Base-by-base conservation (phyloP, 2,329 filamentous ascomycete genomes). In the Xylariales sp. region DNA sequence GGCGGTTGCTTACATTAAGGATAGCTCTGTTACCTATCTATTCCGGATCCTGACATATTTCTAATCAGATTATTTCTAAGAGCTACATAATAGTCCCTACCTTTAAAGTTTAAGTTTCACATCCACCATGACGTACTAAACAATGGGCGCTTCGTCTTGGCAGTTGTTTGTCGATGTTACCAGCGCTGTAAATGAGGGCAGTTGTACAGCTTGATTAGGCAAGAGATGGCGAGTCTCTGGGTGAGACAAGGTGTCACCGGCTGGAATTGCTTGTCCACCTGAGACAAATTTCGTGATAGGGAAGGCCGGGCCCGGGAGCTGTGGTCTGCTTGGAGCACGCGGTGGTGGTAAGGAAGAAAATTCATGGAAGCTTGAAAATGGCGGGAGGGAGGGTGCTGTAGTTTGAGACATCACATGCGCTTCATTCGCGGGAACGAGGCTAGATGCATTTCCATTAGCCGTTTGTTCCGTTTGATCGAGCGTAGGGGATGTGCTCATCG, bases 171-270 rank as follows among this genome's bases (percentile, higher is more conserved):
- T 30, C 7, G 46, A 50, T 30, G 0, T 34, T n/a, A 60, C 3
- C 8, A 60, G 32, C 46, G 43, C 57, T 7, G 12, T 7, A 28
- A 60, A 60, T 6, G 57, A 52, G 46, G 57, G 46, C 12, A 59
- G 6, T 28, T n/a, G 8, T 16, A 34, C 3, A 12, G 6, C 16
- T 4, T 32, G 28, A 32, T 7, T 28, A 5, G 23, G 10, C 3
- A 7, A 30, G 16, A 6, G 12, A n/a, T 4, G 16, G 1, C 10
- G 9, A 30, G 10, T 52, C 14, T 30, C 48, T 8, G 32, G 32
- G 5, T 34, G 32, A 8, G 8, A 34, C 5, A 34, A 34, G 32
- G 32, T 5, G 32, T 34, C 8, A 8, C 5, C 8, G 8, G 32
- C 23, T 23, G 32, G 32, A 8, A 8, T 34, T 34, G 32, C 32